Percentiles rank a stretch among this genome's conserved stretches.
Conservation (phyloP, 768 basidiomycete genomes). For the Tulasnella sp. region DNA sequence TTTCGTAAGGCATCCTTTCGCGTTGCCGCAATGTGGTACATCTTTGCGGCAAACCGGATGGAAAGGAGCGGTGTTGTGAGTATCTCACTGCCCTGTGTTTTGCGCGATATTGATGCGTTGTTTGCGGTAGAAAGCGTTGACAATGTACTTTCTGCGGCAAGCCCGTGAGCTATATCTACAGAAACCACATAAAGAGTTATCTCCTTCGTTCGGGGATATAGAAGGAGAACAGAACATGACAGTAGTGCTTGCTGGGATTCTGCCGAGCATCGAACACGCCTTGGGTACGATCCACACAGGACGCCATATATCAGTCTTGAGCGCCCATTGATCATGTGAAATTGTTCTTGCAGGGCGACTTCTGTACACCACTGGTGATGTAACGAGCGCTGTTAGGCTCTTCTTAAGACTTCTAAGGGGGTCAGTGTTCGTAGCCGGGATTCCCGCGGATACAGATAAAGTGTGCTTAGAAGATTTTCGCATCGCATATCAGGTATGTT, state of each 20-base stretch:
- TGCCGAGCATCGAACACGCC: slow-evolving; percentile 68
- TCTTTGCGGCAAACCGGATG: slow-evolving; percentile 59
- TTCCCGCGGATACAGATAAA: slow-evolving; percentile 36
- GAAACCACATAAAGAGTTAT: slow-evolving; percentile 45
- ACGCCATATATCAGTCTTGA: background rate
- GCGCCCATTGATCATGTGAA: background rate
- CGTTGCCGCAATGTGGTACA: slow-evolving; percentile 69
- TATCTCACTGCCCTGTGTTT: slow-evolving; percentile 17
- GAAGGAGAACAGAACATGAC: slow-evolving; percentile 38
- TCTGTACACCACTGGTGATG: slow-evolving; percentile 82
- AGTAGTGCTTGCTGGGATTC: slow-evolving; percentile 48
- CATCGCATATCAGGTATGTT: slow-evolving; percentile 71
- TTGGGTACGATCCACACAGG: slow-evolving; percentile 37
- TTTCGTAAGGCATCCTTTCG: slow-evolving; percentile 39
- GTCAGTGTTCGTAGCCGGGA: slow-evolving; percentile 22
- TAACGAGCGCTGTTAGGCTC: slow-evolving; percentile 58
- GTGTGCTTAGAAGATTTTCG: slow-evolving; percentile 80
- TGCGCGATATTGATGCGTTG: background rate
- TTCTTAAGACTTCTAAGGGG: slow-evolving; percentile 64
- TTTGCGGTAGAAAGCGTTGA: slow-evolving; percentile 62
- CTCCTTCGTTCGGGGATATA: slow-evolving; percentile 72
- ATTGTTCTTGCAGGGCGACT: slow-evolving; percentile 48
- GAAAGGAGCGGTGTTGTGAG: slow-evolving; percentile 79
- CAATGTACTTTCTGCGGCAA: slow-evolving; percentile 66
- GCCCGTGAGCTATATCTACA: slow-evolving; percentile 52